Evolutionary conservation across 2,329 filamentous ascomycete genomes (phyloP).

Genomic region (Albifimbria verrucaria): DNA sequence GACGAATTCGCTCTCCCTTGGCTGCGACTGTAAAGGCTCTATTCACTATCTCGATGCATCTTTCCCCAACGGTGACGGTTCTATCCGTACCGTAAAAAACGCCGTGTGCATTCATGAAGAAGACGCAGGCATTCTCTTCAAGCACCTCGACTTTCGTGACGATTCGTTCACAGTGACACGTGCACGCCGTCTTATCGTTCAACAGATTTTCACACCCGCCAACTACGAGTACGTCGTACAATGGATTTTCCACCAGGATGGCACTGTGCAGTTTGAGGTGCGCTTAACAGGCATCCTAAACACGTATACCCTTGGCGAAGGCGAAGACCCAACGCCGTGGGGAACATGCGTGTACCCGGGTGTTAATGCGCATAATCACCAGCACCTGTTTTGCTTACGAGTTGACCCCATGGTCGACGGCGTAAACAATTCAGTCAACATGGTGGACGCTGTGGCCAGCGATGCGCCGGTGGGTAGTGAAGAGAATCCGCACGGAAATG

Average conservation of each 20-base stretch:
- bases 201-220: slow-evolving; percentile 90
- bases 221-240: slow-evolving; percentile 83
- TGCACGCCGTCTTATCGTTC: slow-evolving; percentile 79
- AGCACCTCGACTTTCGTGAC: slow-evolving; percentile 91
- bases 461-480: slow-evolving; percentile 73
- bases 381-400: slow-evolving; percentile 90
- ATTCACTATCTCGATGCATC: slow-evolving; percentile 91
- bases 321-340: slow-evolving; percentile 81
- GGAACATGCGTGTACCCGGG: slow-evolving; percentile 87
- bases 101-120: slow-evolving; percentile 96
- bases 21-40: slow-evolving; percentile 83
- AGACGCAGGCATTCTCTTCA: slow-evolving; percentile 87
- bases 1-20: slow-evolving; percentile 73
- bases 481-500: slow-evolving; percentile 87
- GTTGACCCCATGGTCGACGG: slow-evolving; percentile 87
- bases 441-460: slow-evolving; percentile 70
- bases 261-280: slow-evolving; percentile 87
- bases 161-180: slow-evolving; percentile 83
- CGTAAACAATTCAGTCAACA: slow-evolving; percentile 77
- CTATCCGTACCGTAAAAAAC: slow-evolving; percentile 81
- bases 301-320: slow-evolving; percentile 78
- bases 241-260: slow-evolving; percentile 85
- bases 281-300: slow-evolving; percentile 91
- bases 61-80: slow-evolving; percentile 75
- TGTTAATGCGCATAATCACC: slow-evolving; percentile 93